Evolutionary conservation across 2,329 filamentous ascomycete species (phyloP), one percentile per base, ranked within the genome.

Genomic region (Myrmaecium sp.): DNA sequence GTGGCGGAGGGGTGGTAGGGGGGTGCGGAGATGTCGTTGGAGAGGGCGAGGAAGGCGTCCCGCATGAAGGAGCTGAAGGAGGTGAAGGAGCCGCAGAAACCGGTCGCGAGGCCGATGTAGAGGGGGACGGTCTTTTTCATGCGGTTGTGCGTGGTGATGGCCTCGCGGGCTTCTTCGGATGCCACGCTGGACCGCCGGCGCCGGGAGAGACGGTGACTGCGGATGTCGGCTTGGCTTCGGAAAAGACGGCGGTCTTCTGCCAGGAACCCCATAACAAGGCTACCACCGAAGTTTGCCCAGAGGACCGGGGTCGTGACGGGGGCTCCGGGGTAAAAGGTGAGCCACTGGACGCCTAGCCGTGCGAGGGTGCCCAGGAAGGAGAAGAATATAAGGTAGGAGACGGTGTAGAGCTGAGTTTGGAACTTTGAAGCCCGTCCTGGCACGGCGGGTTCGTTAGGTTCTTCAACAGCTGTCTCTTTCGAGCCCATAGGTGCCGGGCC

Each of bases 221-320:
- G 30, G 56, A 57, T 4, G 41, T 50, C 7, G 52, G 44, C 5
- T 52, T 78, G 73, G 31, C 69, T 53, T 16, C 66, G 66, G 47
- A 92, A 91, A 5, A 92, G 55, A 39, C 66, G 72, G 34, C 69
- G 62, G 42, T 93, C 81, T 52, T 93, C 80, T 6, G 68, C 57
- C 3, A 94, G 62, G 43, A 92, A 91, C 3, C 89, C 86, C 69
- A 95, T 78, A 31, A 92, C 38, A 0, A 91, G 45, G 29, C 78
- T 77, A 2, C 86, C 86, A 2, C 62, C 69, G 24, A 93, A 74
- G 42, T 95, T 94, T 33, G 83, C 74, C 86, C 86, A 95, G 13
- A 92, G 52, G 2, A 78, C 73, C 26, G 70, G 66, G 29, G 80
- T 84, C 4, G 69, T 58, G 13, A 89, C 58, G 0, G 83, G 82